Evolutionary conservation across 164 flowering plant genomes (phyloP), one percentile per base, ranked within the genome.

Genomic region (Stephania cephalantha): DNA sequence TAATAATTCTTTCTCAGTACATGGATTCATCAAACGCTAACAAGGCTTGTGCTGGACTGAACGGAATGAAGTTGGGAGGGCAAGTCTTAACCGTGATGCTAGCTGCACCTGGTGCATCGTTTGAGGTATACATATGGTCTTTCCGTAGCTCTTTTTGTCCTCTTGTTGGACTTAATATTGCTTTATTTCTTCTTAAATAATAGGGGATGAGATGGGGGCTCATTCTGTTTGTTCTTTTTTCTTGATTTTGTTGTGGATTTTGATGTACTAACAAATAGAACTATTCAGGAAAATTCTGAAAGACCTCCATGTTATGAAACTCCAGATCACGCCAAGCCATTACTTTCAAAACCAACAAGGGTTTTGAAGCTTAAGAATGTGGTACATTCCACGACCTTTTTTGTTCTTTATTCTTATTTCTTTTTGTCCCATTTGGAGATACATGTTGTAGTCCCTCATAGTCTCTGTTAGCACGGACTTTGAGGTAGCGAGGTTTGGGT

Each of bases 61-160:
- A 89, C 85, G 99, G 99, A 71, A 88, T 96, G 93, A 96, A 85
- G 85, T 79, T 96, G 72, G 97, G 93, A 71, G 99, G 98, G 67
- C 81, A 83, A 84, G 84, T 91, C n/a, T 76, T 94, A 48, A 94
- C 93, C 74, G 99, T 80, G 2, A 86, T 91, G 77, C 94, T 85
- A 83, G 96, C 97, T 75, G 8, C 77, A 82, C 94, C 88, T 29
- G 72, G 81, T 79, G 84, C 78, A 78, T 72, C 80, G 15, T 17
- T 74, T 30, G 74, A 78, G 89, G 96, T 92, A 88, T 58, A 44
- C 42, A 4, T 58, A 12, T 25, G n/a, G 9, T 61, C 66, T 61
- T n/a, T 61, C 22, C 20, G 9, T 61, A 20, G 66, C 66, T 18
- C 66, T 25, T 61, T 61, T 8, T 61, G 22, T 58, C 20, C 20